A percentile compares a stretch with the other conserved stretches of the same genome.
Evolutionary conservation across 345 rosid species (phyloP).

Genomic region (Rhizophora mangle): DNA sequence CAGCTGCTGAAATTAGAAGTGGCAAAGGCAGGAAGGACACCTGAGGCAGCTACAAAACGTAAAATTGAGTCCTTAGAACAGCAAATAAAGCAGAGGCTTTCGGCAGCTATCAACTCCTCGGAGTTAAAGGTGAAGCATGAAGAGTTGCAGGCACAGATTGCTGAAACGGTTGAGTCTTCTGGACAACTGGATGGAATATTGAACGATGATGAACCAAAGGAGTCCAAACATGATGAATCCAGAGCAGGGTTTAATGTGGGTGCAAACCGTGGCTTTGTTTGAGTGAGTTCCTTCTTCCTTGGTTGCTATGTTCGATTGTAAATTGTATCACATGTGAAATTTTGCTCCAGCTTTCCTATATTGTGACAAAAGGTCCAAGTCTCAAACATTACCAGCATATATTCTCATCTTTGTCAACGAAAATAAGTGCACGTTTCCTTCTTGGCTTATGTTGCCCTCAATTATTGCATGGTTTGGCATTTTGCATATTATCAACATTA

Average conservation of each 20-base stretch:
- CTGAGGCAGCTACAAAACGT: constrained; percentile 37
- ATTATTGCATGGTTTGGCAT: background rate
- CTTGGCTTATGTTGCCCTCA: background rate
- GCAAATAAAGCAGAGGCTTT: constrained; percentile 59
- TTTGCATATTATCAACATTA: no score
- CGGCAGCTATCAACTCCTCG: constrained; percentile 46
- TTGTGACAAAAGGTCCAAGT: no score
- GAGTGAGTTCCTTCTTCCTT: constrained; percentile 31
- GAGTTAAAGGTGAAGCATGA: constrained; percentile 58
- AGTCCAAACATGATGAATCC: constrained; percentile 29
- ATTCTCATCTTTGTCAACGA: no score
- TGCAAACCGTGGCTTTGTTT: constrained; percentile 47
- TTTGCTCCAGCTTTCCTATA: background rate
- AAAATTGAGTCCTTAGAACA: constrained; percentile 56
- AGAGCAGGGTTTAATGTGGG: constrained; percentile 46
- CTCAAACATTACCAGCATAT: no score
- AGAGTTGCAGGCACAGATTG: constrained; percentile 44
- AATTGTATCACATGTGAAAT: constrained; percentile 1
- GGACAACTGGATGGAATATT: constrained; percentile 40
- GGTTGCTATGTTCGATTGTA: background rate
- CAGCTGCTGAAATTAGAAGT: constrained; percentile 61
- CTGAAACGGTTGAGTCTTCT: constrained; percentile 36
- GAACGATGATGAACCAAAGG: constrained; percentile 19
- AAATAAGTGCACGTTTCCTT: no score
- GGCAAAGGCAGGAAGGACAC: constrained; percentile 51